Conservation (phyloP, 352 stramenopile species). For the Phytophthora colocasiae region DNA sequence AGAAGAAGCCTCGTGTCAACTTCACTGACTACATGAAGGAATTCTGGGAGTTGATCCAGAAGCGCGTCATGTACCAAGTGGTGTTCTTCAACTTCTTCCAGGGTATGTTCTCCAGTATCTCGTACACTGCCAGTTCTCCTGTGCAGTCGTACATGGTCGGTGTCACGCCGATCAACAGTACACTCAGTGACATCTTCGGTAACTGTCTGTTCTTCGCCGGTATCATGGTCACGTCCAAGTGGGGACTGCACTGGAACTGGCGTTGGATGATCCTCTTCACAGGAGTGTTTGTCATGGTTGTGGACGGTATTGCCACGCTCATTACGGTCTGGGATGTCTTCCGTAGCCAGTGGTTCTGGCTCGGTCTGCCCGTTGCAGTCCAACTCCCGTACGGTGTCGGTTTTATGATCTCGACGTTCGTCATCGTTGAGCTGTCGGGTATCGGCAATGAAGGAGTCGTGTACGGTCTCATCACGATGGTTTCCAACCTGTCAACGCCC, state of each 20-base stretch:
- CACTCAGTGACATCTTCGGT: constrained; percentile 32
- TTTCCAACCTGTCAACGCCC: constrained; percentile 38
- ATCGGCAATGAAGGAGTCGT: constrained; percentile 49
- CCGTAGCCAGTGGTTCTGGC: constrained; percentile 47
- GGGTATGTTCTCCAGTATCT: constrained; percentile 41
- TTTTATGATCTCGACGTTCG: constrained; percentile 41
- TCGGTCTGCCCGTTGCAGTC: constrained; percentile 34
- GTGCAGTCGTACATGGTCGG: constrained; percentile 40
- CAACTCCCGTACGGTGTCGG: constrained; percentile 37
- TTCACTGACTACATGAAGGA: constrained; percentile 38
- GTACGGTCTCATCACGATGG: constrained; percentile 46
- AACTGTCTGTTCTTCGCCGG: constrained; percentile 30
- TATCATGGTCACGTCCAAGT: constrained; percentile 41
- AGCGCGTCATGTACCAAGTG: constrained; percentile 50
- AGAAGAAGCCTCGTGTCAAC: constrained; percentile 31
- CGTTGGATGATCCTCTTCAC: constrained; percentile 41
- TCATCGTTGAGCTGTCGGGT: constrained; percentile 49
- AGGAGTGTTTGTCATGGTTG: constrained; percentile 23
- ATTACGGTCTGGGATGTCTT: constrained; percentile 47
- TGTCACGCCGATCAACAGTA: constrained; percentile 44
- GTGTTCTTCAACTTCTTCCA: constrained; percentile 49
- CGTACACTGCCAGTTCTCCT: constrained; percentile 34
- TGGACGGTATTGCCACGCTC: constrained; percentile 33
- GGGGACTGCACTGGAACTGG: constrained; percentile 52
- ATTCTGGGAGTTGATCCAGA: constrained; percentile 45